These are phyloP conservation scores for Diversispora eburnea DNA, from an alignment of 192 early-diverging fungal genomes.

Conservation along the genomic window DNA sequence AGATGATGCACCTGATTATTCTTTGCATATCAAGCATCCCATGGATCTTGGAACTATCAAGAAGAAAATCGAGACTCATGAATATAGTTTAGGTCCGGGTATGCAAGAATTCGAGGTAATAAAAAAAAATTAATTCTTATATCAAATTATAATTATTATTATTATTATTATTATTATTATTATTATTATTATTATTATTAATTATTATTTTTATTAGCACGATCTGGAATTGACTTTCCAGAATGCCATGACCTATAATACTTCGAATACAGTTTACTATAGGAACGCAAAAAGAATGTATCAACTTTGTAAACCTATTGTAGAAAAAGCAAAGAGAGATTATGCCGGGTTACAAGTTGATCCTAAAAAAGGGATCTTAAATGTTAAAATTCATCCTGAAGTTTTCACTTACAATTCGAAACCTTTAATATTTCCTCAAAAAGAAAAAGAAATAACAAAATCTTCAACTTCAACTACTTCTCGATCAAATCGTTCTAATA, in stretches of 20 bases:
- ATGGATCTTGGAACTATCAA: slow-evolving; percentile 72
- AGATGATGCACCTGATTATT: slow-evolving; percentile 49
- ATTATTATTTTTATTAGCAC: slow-evolving; percentile 36
- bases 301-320: slow-evolving; percentile 33
- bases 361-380: slow-evolving; percentile 40
- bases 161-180: background rate
- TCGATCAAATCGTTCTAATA: background rate
- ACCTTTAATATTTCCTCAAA: slow-evolving; percentile 27
- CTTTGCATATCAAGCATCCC: slow-evolving; percentile 54
- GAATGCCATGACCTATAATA: slow-evolving; percentile 78
- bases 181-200: background rate
- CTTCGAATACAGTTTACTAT: slow-evolving; percentile 66
- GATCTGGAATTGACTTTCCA: slow-evolving; percentile 68
- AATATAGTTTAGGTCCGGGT: slow-evolving; percentile 38
- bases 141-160: background rate
- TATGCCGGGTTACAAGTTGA: slow-evolving; percentile 41
- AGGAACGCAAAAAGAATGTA: slow-evolving; percentile 58
- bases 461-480: background rate
- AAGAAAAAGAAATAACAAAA: background rate
- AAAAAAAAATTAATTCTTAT: background rate
- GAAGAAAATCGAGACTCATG: slow-evolving; percentile 47
- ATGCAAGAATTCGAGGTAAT: slow-evolving; percentile 49
- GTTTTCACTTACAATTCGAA: slow-evolving; percentile 49
- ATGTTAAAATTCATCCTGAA: slow-evolving; percentile 44
- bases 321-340: slow-evolving; percentile 43